These are phyloP conservation scores for Penicillium nucicola DNA, from an alignment of 495 filamentous ascomycete genomes.

Conservation along the genomic window DNA sequence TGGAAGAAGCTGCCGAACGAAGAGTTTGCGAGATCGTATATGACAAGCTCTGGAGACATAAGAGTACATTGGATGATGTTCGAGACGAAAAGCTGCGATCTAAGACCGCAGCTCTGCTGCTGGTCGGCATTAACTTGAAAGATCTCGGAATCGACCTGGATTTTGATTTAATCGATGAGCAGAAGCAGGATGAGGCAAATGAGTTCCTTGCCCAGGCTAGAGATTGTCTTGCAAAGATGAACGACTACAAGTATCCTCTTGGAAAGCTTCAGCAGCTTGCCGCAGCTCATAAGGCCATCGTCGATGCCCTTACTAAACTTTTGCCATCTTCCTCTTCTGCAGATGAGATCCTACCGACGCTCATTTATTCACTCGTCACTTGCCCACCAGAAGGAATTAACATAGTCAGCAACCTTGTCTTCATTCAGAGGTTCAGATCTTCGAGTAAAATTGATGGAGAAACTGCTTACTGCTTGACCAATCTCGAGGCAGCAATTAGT, in stretches of 20 bases:
- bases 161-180: constrained; percentile 44
- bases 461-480: constrained; percentile 93
- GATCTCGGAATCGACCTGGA: constrained; percentile 82
- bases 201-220: constrained; percentile 70
- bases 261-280: constrained; percentile 91
- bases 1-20: constrained; percentile 92
- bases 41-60: constrained; percentile 83
- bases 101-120: constrained; percentile 82
- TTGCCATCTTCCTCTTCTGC: constrained; percentile 89
- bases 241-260: constrained; percentile 78
- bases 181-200: constrained; percentile 69
- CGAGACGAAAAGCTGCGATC: constrained; percentile 93
- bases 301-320: constrained; percentile 74
- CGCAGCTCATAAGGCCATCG: constrained; percentile 86
- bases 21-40: constrained; percentile 86
- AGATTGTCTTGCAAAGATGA: constrained; percentile 76
- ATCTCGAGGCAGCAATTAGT: constrained; percentile 89
- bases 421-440: constrained; percentile 90
- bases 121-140: constrained; percentile 84
- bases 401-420: constrained; percentile 88
- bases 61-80: constrained; percentile 89
- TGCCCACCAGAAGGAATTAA: constrained; percentile 82
- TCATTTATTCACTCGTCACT: constrained; percentile 93
- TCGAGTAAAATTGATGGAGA: constrained; percentile 86
- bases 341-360: constrained; percentile 91